A percentile compares a stretch with the other conserved stretches of the same genome.
phyloP scores from a whole-genome alignment of 2,329 filamentous ascomycete genomes.

The Chaetomiaceae sp. region DNA sequence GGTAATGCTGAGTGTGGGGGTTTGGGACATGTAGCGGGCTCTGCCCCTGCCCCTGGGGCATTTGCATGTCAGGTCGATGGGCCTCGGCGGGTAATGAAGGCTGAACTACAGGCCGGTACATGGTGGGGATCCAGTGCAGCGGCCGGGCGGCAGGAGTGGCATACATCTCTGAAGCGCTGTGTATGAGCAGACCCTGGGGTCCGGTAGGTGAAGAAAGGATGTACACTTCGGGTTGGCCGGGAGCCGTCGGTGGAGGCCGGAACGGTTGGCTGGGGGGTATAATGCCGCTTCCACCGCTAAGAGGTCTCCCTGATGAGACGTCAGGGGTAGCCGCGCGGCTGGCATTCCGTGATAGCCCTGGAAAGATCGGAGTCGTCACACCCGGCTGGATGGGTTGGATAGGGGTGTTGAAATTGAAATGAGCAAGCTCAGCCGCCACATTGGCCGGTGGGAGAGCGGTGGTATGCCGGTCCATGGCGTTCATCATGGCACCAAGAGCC shows the following conservation, averaged over 20 bases:
- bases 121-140: neutral
- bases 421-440: conserved; percentile 24
- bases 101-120: conserved; percentile 4
- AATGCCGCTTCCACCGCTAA: conserved; percentile 27
- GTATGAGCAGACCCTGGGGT: conserved; percentile 52
- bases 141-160: conserved; percentile 36
- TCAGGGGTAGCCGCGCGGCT: conserved; percentile 47
- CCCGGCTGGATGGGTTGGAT: conserved; percentile 36
- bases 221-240: conserved; percentile 46
- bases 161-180: conserved; percentile 44
- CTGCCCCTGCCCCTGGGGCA: conserved; percentile 18
- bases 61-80: neutral
- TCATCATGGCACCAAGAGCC: conserved; percentile 37
- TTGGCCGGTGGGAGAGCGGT: conserved; percentile 40
- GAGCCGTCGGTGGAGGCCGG: conserved; percentile 1
- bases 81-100: conserved; percentile 8
- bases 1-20: conserved; percentile 20
- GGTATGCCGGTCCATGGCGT: conserved; percentile 46
- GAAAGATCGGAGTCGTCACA: conserved; percentile 36
- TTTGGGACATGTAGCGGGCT: conserved; percentile 22
- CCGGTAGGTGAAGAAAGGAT: conserved; percentile 55
- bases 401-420: conserved; percentile 26
- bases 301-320: conserved; percentile 29
- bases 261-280: neutral
- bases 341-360: conserved; percentile 33